Conservation (phyloP, 2,329 filamentous ascomycete genomes). For the Metarhizium guizhouense region DNA sequence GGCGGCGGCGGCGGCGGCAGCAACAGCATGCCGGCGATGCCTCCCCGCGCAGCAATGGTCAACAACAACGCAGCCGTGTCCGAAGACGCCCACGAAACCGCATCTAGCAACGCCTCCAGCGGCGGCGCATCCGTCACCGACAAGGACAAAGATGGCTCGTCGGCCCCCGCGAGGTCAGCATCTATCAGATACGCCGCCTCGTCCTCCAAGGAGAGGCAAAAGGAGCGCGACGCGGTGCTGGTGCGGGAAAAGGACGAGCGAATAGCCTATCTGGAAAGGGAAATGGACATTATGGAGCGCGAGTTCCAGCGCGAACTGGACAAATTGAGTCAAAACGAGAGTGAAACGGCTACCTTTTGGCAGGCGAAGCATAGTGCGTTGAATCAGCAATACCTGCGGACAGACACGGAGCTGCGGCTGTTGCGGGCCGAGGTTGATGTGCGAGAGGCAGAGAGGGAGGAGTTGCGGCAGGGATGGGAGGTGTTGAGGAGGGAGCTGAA, state of each 20-base stretch:
- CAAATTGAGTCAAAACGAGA: constrained; percentile 42
- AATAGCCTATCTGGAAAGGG: constrained; percentile 43
- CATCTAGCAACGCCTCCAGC: constrained; percentile 8
- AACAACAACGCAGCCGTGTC: constrained; percentile 12
- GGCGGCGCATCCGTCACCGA: constrained; percentile 22
- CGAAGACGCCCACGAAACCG: constrained; percentile 16
- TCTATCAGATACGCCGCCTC: constrained; percentile 3
- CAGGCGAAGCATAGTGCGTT: constrained; percentile 44
- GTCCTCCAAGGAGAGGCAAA: constrained; percentile 14
- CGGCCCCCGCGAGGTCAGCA: constrained; percentile 6
- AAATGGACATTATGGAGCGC: constrained; percentile 41
- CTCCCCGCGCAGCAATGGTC: constrained; percentile 20
- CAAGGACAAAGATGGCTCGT: constrained; percentile 18
- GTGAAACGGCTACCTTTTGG: constrained; percentile 48
- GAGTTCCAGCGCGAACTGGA: constrained; percentile 47
- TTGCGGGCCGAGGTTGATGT: constrained; percentile 40
- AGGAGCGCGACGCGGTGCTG: constrained; percentile 12
- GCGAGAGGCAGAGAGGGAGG: constrained; percentile 36
- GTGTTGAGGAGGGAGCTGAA: constrained; percentile 35
- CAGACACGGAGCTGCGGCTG: constrained; percentile 44
- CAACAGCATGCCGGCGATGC: constrained; percentile 20
- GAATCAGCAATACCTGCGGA: constrained; percentile 42
- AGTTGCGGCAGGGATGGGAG: constrained; percentile 42
- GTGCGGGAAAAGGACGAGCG: constrained; percentile 40
- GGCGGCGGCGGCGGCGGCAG: constrained; percentile 15